Percentiles rank a stretch among this genome's conserved stretches.
Conservation (phyloP, 2,329 filamentous ascomycete genomes). For the Penicillium paneum region DNA sequence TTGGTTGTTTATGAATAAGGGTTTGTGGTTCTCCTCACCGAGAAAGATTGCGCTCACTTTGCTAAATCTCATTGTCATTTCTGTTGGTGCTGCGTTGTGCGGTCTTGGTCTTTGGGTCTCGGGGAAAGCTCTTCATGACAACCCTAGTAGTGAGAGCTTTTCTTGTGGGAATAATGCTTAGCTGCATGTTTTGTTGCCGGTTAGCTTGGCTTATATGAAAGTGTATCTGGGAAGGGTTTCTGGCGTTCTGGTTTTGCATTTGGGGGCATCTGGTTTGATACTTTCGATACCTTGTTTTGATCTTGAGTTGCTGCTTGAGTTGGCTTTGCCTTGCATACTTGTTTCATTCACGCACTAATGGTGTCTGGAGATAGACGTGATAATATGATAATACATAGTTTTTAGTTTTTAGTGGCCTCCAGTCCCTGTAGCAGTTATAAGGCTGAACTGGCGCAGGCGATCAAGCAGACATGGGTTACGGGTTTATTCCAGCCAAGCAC, state of each 20-base stretch:
- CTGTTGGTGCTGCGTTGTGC: constrained; percentile 26
- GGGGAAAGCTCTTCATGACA: constrained; percentile 35
- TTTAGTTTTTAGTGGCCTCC: no score
- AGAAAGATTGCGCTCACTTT: constrained; percentile 30
- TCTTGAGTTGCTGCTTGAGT: not conserved
- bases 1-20: constrained; percentile 39
- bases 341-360: no score
- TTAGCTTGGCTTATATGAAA: not conserved
- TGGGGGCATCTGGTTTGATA: not conserved
- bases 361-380: not conserved
- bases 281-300: not conserved
- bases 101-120: constrained; percentile 37
- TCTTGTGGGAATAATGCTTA: constrained; percentile 32
- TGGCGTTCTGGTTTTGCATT: not conserved
- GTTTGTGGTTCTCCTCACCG: constrained; percentile 30
- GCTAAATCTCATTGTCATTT: constrained; percentile 26
- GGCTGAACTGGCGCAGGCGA: not conserved
- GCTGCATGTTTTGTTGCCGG: not conserved
- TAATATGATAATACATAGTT: not conserved
- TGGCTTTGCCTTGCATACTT: not conserved
- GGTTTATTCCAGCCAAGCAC: not conserved
- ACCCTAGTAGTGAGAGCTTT: constrained; percentile 31
- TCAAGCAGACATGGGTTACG: not conserved
- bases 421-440: not conserved
- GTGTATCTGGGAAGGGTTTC: not conserved